Evolutionary conservation across 176 grass and related monocot genomes (phyloP), one percentile per base, ranked within the genome.

Genomic region (Stipa capillata): DNA sequence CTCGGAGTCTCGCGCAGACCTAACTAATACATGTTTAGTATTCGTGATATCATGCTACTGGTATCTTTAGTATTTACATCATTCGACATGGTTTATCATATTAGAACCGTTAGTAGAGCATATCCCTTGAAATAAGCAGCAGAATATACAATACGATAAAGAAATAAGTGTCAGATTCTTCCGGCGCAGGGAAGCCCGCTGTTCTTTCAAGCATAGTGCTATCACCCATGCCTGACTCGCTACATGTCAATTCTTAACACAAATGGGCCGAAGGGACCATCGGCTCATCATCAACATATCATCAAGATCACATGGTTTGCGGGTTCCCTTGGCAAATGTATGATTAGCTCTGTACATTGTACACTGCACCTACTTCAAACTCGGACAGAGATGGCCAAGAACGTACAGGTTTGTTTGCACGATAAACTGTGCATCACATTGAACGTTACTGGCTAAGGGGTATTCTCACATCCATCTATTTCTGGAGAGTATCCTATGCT

Each of bases 401-500:
- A 2, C 45, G 44, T 80, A 35, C 35, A 68, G 25, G 36, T 58
- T 29, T 12, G 0, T 79, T 67, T 79, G 62, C 41, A 28, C 61
- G 21, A 79, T 52, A 31, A 54, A 42, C 77, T 55, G 48, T 54
- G 47, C 32, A 20, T 78, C 54, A 12, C 77, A 7, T 28, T 76
- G 53, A 58, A 42, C 73, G 16, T 58, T 31, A 75, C 52, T 28
- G 39, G 27, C 27, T 29, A 52, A n/a, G 47, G 24, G 37, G 35
- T 63, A 80, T 68, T 79, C 50, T 33, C 16, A 31, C n/a, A n/a
- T 21, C 77, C 9, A 54, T 79, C 37, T 31, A 60, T 13, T 14
- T 54, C 47, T 52, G 63, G 49, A 13, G 63, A 68, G 63, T 28
- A 80, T 69, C 77, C 77, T 80, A 80, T 66, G 77, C 62, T 65